A percentile compares a stretch with the other conserved stretches of the same genome.
phyloP scores from a whole-genome alignment of 176 grass and related monocot species.

The Ensete ventricosum region DNA sequence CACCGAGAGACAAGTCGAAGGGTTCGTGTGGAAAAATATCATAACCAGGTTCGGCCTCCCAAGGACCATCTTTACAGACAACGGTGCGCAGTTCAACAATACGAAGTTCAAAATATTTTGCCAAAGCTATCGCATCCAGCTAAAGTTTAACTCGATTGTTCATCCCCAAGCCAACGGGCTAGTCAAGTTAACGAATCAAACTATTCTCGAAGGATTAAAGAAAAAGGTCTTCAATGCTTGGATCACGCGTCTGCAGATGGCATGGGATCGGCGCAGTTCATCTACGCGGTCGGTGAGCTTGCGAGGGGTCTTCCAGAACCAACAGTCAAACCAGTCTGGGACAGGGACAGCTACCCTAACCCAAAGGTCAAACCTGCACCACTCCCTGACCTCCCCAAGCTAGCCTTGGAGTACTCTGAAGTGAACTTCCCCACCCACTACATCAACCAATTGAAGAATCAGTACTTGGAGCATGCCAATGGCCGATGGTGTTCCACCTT shows the following conservation, averaged over 20 bases:
- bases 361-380: conserved; percentile 9
- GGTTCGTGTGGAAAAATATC: too few species aligned
- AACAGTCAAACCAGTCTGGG: conserved; percentile 19
- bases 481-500: conserved; percentile 20
- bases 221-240: too few species aligned
- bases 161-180: too few species aligned
- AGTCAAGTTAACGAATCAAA: too few species aligned
- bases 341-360: conserved; percentile 7
- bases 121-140: too few species aligned
- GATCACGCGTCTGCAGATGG: conserved; percentile 14
- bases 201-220: too few species aligned
- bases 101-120: too few species aligned
- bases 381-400: neutral
- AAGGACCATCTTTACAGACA: too few species aligned
- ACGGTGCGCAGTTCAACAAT: too few species aligned
- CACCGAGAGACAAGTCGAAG: too few species aligned
- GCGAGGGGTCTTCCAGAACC: conserved; percentile 13
- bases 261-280: conserved; percentile 9
- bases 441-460: conserved; percentile 8
- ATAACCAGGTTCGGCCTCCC: too few species aligned
- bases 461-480: conserved; percentile 1
- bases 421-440: conserved; percentile 6
- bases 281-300: neutral
- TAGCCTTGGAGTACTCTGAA: neutral
- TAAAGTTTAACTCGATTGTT: too few species aligned